Percentiles rank a stretch among this genome's conserved stretches.
Evolutionary conservation across 2,329 filamentous ascomycete species (phyloP).

Genomic region (Penicillium freii): DNA sequence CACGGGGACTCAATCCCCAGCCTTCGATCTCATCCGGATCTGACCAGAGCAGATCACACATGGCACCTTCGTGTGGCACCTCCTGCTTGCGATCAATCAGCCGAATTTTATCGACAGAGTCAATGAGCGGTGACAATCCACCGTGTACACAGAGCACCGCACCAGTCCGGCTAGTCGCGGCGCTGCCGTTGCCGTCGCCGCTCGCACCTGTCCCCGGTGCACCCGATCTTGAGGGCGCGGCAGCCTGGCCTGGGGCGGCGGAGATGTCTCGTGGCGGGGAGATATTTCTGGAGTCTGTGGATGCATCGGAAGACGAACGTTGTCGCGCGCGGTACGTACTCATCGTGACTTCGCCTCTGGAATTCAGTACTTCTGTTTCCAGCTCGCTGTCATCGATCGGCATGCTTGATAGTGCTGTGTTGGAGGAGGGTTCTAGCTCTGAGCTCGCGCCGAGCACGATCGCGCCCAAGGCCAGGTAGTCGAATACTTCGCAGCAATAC

Average conservation of each 20-base stretch:
- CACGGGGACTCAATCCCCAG: constrained; percentile 91
- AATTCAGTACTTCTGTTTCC: constrained; percentile 91
- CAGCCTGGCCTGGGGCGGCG: constrained; percentile 43
- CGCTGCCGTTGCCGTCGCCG: constrained; percentile 59
- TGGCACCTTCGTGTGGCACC: constrained; percentile 95
- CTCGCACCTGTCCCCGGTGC: constrained; percentile 78
- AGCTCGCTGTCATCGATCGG: constrained; percentile 65
- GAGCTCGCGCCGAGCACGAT: constrained; percentile 79
- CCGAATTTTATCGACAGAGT: constrained; percentile 92
- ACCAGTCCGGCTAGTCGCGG: constrained; percentile 58
- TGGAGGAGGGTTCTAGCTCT: constrained; percentile 59
- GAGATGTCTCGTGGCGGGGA: constrained; percentile 44
- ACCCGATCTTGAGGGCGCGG: constrained; percentile 57
- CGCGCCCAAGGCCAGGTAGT: constrained; percentile 71
- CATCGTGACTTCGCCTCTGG: constrained; percentile 74
- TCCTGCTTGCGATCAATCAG: constrained; percentile 95
- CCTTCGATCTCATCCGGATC: constrained; percentile 97
- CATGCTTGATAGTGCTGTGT: constrained; percentile 51
- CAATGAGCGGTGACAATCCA: constrained; percentile 84
- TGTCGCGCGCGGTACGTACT: constrained; percentile 40
- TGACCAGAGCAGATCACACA: constrained; percentile 98
- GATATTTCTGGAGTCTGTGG: constrained; percentile 38
- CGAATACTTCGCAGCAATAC: constrained; percentile 74
- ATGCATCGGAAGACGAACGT: constrained; percentile 33
- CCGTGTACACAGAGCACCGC: constrained; percentile 95